Percentiles rank a stretch among this genome's conserved stretches.
phyloP scores from a whole-genome alignment of 2,329 filamentous ascomycete species.

The Gnomoniopsis sp. region DNA sequence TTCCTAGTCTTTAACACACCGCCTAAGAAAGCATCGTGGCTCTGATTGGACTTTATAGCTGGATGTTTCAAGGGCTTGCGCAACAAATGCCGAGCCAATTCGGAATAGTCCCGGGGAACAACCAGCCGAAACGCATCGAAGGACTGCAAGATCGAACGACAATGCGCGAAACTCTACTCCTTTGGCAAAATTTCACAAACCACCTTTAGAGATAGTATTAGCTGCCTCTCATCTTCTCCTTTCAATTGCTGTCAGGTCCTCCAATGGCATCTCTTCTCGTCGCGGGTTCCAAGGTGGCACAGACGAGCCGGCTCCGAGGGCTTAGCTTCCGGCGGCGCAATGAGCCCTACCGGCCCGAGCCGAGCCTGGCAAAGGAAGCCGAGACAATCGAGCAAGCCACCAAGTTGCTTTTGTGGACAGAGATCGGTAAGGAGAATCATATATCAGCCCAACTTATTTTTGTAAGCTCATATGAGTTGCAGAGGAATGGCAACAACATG shows the following conservation, averaged over 20 bases:
- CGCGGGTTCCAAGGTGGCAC: not conserved
- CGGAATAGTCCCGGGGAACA: no score
- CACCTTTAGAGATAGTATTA: not conserved
- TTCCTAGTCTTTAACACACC: no score
- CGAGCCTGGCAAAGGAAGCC: not conserved
- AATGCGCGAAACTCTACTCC: no score
- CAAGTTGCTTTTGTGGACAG: not conserved
- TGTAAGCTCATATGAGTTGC: not conserved
- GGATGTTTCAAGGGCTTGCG: no score
- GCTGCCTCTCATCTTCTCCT: not conserved
- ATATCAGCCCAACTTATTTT: not conserved
- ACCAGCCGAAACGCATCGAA: no score
- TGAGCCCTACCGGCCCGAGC: not conserved
- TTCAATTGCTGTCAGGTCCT: not conserved
- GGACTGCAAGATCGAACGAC: no score
- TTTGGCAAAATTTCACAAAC: no score
- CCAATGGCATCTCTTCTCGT: not conserved
- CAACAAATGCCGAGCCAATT: no score
- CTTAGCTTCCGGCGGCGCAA: not conserved
- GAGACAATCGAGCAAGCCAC: not conserved
- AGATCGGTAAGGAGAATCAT: not conserved
- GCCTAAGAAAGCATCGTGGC: no score
- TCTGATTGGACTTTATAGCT: no score
- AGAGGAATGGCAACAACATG: constrained; percentile 22
- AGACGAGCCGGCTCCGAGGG: not conserved